phyloP scores from a whole-genome alignment of 23 red algal genomes.

The Chondrus crispus region DNA sequence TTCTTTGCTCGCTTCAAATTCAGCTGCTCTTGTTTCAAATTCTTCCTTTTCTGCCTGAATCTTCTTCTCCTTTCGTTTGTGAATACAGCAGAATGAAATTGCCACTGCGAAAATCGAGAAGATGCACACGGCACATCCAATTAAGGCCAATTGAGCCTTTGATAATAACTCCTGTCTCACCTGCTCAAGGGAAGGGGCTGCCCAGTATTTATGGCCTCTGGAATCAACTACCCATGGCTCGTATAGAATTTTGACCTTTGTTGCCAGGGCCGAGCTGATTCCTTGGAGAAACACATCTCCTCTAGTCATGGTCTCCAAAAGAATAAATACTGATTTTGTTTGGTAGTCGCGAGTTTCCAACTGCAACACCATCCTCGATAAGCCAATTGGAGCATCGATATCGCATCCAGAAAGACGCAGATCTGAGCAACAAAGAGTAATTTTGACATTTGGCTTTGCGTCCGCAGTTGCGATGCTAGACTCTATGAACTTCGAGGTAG shows the following conservation, averaged over 20 bases:
- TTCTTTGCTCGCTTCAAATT: conserved; percentile 12
- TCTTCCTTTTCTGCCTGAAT: conserved; percentile 3
- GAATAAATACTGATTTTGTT: conserved; percentile 17
- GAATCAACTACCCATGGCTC: conserved; percentile 70
- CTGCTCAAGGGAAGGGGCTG: conserved; percentile 25
- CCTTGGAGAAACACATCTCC: background rate
- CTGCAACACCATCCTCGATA: conserved; percentile 2
- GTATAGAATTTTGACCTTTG: background rate
- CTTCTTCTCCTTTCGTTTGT: background rate
- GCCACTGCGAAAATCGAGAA: background rate
- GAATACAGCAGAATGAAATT: background rate
- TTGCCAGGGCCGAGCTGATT: background rate
- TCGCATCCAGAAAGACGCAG: background rate
- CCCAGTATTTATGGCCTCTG: conserved; percentile 49
- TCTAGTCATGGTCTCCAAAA: background rate
- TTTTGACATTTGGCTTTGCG: background rate
- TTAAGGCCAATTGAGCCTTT: background rate
- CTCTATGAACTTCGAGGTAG: background rate
- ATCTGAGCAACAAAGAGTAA: conserved; percentile 8
- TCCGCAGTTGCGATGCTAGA: background rate
- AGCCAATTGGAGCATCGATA: background rate
- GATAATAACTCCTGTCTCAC: background rate
- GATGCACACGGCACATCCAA: background rate
- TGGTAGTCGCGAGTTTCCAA: conserved; percentile 7
- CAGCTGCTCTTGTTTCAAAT: background rate